Base-by-base conservation (phyloP, 345 rosid species). In the Salix brachista region DNA sequence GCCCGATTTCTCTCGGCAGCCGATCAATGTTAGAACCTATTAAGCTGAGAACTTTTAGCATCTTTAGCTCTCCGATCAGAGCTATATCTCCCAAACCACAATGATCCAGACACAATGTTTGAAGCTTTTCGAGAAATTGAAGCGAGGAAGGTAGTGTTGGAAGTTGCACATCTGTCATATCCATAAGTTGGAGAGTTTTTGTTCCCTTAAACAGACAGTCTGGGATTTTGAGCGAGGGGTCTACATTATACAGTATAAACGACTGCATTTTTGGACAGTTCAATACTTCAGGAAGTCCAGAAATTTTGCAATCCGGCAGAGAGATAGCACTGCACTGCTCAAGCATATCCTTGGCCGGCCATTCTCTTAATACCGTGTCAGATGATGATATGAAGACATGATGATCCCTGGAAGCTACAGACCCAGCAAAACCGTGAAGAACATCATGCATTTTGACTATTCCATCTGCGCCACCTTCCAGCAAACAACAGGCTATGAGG, bases 401-500 rank as follows among this genome's bases (percentile, higher is more conserved):
- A 3, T 69, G 56, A 2, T 48, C 80, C 42, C 34, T 65, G 12
- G 75, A 23, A 28, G 80, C 82, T 1, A 81, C 74, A 4, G 78
- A 66, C 3, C 46, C 3, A 2, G 86, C 84, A 8, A 70, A 71
- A 14, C 34, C 12, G 39, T 10, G 71, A 19, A 83, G 69, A 14
- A 79, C 42, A n/a, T 81, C 80, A 58, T 83, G 86, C 77, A 86
- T 81, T 46, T 64, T 79, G 30, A 81, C 68, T 1, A 0, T 1
- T 10, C 36, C 32, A n/a, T 16, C 56, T 1, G 44, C 39, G 9
- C 11, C 41, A 70, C 54, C 18, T 3, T 74, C 70, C n/a, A 70
- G 32, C 68, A 85, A 70, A 70, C 79, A 75, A 48, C 66, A 50
- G 11, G 67, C 50, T 60, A 72, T 82, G 44, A 85, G 83, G 61